phyloP scores from a whole-genome alignment of 345 rosid genomes.

The Sapria himalayana region DNA sequence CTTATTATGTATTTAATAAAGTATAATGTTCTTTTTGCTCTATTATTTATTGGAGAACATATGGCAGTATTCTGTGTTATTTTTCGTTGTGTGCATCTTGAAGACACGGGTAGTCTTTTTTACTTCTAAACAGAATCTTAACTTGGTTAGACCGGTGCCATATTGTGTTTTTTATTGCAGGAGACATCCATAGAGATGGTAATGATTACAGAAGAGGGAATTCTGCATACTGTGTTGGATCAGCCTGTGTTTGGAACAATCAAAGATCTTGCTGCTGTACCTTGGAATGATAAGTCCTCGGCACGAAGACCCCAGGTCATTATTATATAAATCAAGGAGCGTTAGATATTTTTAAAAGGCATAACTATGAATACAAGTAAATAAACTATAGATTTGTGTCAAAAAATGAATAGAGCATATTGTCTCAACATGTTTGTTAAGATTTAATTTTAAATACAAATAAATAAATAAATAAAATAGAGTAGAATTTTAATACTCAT shows the following conservation, averaged over 20 bases:
- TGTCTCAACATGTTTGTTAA: no score
- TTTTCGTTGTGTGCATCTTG: not conserved
- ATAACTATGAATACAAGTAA: no score
- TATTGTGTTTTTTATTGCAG: conserved; percentile 30
- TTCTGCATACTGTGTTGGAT: conserved; percentile 55
- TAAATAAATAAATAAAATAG: no score
- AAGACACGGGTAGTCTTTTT: not conserved
- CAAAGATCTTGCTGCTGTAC: conserved; percentile 61
- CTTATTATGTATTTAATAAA: not conserved
- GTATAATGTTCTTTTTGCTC: not conserved
- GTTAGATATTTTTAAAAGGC: no score
- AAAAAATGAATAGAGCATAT: no score
- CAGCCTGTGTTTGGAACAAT: conserved; percentile 76
- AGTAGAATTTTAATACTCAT: no score
- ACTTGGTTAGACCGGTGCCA: conserved; percentile 8
- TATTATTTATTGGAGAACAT: no score
- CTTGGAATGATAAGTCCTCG: conserved; percentile 34
- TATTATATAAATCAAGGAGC: not conserved
- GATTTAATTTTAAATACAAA: no score
- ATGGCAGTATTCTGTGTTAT: not conserved
- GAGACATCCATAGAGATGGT: conserved; percentile 89
- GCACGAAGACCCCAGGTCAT: conserved; percentile 31
- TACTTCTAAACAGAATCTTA: not conserved
- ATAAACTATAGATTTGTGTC: no score
- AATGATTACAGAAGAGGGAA: conserved; percentile 55